These are phyloP conservation scores for Coemansia sp. DNA, from an alignment of 192 early-diverging fungal species.

Conservation along the genomic window DNA sequence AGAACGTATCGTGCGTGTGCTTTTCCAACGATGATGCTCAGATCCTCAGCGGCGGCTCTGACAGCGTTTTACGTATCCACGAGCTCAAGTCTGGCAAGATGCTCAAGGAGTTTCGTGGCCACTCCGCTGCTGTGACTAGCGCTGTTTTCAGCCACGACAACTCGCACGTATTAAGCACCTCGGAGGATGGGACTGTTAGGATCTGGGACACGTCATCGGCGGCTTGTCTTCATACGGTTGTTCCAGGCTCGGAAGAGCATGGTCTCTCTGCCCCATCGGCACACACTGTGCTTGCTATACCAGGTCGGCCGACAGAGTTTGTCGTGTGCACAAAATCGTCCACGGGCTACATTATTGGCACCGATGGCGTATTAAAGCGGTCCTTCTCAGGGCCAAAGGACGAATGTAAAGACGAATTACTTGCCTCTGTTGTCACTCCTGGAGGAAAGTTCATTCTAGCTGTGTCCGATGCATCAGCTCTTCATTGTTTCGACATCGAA, in stretches of 20 bases:
- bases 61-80: slow-evolving; percentile 77
- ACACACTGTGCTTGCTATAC: slow-evolving; percentile 62
- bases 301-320: slow-evolving; percentile 64
- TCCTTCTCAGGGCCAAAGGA: slow-evolving; percentile 44
- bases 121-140: slow-evolving; percentile 85
- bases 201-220: slow-evolving; percentile 89
- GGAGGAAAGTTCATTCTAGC: slow-evolving; percentile 84
- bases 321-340: slow-evolving; percentile 79
- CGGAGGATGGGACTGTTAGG: slow-evolving; percentile 79
- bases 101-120: slow-evolving; percentile 89
- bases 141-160: slow-evolving; percentile 73
- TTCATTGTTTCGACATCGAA: slow-evolving; percentile 71
- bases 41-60: slow-evolving; percentile 79
- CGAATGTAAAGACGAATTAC: slow-evolving; percentile 54
- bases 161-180: slow-evolving; percentile 70
- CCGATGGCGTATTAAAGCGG: slow-evolving; percentile 61
- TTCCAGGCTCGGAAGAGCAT: slow-evolving; percentile 55
- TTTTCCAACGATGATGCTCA: slow-evolving; percentile 62
- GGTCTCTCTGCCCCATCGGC: slow-evolving; percentile 46
- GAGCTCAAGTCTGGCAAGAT: slow-evolving; percentile 92
- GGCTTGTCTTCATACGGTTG: slow-evolving; percentile 62
- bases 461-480: slow-evolving; percentile 64
- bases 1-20: slow-evolving; percentile 76
- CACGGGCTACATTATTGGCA: slow-evolving; percentile 68
- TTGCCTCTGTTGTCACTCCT: slow-evolving; percentile 63